A percentile compares a stretch with the other conserved stretches of the same genome.
These are phyloP conservation scores for Camelina neglecta DNA, from an alignment of 345 rosid species.

Conservation along the genomic window DNA sequence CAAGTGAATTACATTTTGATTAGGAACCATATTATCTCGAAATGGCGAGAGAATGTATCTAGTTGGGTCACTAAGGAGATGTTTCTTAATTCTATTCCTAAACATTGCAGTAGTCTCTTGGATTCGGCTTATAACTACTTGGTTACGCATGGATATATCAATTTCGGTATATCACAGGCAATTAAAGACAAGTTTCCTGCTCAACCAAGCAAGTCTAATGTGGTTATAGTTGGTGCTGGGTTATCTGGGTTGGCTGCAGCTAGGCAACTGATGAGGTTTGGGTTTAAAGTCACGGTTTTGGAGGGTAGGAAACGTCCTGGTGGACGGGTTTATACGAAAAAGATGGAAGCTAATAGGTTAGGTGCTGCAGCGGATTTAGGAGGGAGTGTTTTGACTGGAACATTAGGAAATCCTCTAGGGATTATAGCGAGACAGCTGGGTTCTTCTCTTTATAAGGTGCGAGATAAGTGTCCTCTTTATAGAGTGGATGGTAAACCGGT, in stretches of 20 bases:
- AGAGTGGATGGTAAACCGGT: conserved; percentile 80
- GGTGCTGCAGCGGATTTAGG: conserved; percentile 94
- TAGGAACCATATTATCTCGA: conserved; percentile 83
- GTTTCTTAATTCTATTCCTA: conserved; percentile 67
- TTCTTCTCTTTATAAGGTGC: conserved; percentile 71
- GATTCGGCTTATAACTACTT: conserved; percentile 84
- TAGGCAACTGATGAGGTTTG: conserved; percentile 83
- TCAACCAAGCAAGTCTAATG: conserved; percentile 58
- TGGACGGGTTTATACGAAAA: conserved; percentile 93
- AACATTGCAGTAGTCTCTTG: conserved; percentile 68
- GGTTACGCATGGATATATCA: conserved; percentile 77
- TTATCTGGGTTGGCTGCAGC: conserved; percentile 91
- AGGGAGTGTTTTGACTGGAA: conserved; percentile 95
- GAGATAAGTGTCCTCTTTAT: conserved; percentile 95
- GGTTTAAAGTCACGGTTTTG: conserved; percentile 84
- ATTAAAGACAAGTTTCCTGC: conserved; percentile 68
- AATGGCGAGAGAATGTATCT: conserved; percentile 80
- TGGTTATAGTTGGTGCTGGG: conserved; percentile 87
- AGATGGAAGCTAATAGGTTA: conserved; percentile 86
- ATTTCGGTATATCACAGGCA: conserved; percentile 83
- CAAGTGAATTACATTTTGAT: conserved; percentile 95
- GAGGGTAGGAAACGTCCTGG: conserved; percentile 99
- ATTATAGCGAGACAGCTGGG: conserved; percentile 90
- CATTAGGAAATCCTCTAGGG: conserved; percentile 89
- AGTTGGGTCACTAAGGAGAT: conserved; percentile 80